phyloP scores from a whole-genome alignment of 306 rosid genomes.

The Psophocarpus tetragonolobus region DNA sequence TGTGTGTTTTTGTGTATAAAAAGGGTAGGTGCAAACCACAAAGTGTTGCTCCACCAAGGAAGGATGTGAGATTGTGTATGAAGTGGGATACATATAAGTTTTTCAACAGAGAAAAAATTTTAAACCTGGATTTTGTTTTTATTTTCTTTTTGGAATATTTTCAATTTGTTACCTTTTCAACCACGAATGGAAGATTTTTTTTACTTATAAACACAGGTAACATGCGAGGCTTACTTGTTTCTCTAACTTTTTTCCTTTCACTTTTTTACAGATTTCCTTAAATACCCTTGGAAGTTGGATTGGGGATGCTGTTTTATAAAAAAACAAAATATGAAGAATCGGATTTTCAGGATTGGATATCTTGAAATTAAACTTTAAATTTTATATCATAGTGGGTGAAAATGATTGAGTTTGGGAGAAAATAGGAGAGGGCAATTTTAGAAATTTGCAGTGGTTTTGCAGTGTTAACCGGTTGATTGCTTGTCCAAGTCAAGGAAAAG shows the following conservation, averaged over 20 bases:
- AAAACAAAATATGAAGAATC: constrained; percentile 2
- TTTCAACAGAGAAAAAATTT: neutral
- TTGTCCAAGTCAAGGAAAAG: constrained; percentile 70
- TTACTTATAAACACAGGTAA: constrained; percentile 48
- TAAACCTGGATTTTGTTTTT: neutral
- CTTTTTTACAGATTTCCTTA: constrained; percentile 21
- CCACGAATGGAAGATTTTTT: constrained; percentile 38
- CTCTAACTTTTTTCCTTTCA: constrained; percentile 39
- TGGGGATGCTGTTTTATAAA: neutral
- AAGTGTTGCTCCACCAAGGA: neutral
- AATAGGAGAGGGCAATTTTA: constrained; percentile 37
- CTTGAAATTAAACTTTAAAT: neutral
- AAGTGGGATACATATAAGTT: neutral
- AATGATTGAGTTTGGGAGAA: neutral
- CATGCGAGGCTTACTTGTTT: constrained; percentile 43
- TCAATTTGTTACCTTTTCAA: neutral
- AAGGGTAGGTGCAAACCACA: constrained; percentile 2
- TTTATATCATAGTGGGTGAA: neutral
- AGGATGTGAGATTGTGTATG: neutral
- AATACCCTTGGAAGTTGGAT: constrained; percentile 39
- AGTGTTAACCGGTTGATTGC: constrained; percentile 53
- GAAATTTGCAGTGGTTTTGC: constrained; percentile 38
- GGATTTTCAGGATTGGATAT: constrained; percentile 11
- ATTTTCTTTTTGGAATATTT: constrained; percentile 15
- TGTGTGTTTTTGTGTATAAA: constrained; percentile 25